phyloP scores from a whole-genome alignment of 1,284 basidiomycete genomes.

The Rhodotorula sp. region DNA sequence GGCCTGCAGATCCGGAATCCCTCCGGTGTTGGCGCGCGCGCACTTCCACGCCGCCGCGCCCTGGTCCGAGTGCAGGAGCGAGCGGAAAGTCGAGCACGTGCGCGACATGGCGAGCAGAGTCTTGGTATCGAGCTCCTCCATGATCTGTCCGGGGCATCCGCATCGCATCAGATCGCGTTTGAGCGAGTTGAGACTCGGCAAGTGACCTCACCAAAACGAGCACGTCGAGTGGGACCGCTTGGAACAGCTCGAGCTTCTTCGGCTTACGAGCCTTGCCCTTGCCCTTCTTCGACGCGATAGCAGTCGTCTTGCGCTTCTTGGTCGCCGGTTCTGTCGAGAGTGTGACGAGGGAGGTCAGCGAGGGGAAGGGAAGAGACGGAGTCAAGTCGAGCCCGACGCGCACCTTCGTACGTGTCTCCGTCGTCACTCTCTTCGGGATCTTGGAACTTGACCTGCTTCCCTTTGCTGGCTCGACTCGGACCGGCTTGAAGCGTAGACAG shows the following conservation, averaged over 20 bases:
- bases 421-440: constrained; percentile 16
- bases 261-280: constrained; percentile 11
- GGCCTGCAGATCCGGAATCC: neutral
- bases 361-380: neutral
- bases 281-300: neutral
- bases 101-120: constrained; percentile 26
- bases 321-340: neutral
- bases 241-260: constrained; percentile 18
- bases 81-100: constrained; percentile 20
- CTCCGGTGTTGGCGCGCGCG: constrained; percentile 10
- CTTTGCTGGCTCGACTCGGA: no score
- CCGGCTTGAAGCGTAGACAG: no score
- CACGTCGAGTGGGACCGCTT: constrained; percentile 20
- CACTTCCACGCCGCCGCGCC: constrained; percentile 11
- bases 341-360: neutral
- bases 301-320: constrained; percentile 4
- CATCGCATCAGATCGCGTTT: no score
- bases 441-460: constrained; percentile 15
- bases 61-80: constrained; percentile 2
- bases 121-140: constrained; percentile 19
- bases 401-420: constrained; percentile 15
- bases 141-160: neutral
- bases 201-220: constrained; percentile 7
- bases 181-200: neutral
- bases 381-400: neutral